Conservation (phyloP, 176 grass and related monocot species). For the Cenchrus purpureus region DNA sequence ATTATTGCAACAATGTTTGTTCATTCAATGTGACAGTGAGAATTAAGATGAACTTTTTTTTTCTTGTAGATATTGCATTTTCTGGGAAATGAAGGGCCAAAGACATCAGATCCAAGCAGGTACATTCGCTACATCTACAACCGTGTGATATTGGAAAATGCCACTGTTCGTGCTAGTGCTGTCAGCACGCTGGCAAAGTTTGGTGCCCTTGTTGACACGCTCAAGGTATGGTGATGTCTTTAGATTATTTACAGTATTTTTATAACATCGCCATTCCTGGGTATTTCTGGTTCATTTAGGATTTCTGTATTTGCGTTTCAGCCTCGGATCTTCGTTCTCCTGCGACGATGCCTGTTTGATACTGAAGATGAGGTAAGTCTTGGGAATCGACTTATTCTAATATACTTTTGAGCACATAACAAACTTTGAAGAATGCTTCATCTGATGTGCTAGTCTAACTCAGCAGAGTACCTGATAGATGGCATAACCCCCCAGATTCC, state of each 20-base stretch:
- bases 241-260: slow-evolving; percentile 14
- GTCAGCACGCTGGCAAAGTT: slow-evolving; percentile 99
- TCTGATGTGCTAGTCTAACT: slow-evolving; percentile 34
- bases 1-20: slow-evolving; percentile 21
- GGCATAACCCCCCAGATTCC: background rate
- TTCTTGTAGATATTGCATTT: slow-evolving; percentile 82
- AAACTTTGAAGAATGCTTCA: slow-evolving; percentile 22
- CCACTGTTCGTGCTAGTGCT: slow-evolving; percentile 93
- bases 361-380: slow-evolving; percentile 91
- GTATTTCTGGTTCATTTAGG: slow-evolving; percentile 40
- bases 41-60: slow-evolving; percentile 33
- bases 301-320: slow-evolving; percentile 44
- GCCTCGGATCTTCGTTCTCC: slow-evolving; percentile 97
- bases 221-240: slow-evolving; percentile 62
- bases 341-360: slow-evolving; percentile 94
- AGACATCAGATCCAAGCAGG: slow-evolving; percentile 94
- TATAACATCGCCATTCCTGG: background rate
- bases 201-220: slow-evolving; percentile 84
- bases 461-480: slow-evolving; percentile 10
- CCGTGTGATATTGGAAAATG: slow-evolving; percentile 97
- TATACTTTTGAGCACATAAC: background rate
- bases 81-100: slow-evolving; percentile 98
- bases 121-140: slow-evolving; percentile 99
- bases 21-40: background rate
- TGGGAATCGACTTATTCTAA: background rate